phyloP scores from a whole-genome alignment of 2,329 filamentous ascomycete genomes.

The Nigrograna mackinnonii region DNA sequence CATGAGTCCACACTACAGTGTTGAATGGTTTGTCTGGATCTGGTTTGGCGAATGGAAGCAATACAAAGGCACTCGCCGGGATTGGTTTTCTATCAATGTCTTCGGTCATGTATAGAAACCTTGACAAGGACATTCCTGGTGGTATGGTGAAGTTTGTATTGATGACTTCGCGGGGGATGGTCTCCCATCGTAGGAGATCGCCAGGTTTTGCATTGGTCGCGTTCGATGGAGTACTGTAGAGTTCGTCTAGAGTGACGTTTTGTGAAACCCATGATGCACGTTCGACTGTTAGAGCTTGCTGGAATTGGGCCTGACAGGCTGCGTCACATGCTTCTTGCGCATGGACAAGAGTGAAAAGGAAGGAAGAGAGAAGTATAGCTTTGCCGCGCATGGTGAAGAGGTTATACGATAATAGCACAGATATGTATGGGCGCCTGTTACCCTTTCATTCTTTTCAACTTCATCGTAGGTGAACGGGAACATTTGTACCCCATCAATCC shows the following conservation, averaged over 20 bases:
- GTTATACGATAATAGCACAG: no score
- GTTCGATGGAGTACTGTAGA: constrained; percentile 21
- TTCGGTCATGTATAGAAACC: constrained; percentile 24
- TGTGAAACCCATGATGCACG: constrained; percentile 3
- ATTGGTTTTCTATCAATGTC: constrained; percentile 22
- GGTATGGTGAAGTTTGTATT: constrained; percentile 18
- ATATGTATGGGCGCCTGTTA: no score
- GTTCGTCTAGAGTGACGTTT: constrained; percentile 13
- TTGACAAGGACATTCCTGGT: constrained; percentile 19
- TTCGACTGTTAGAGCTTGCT: constrained; percentile 2
- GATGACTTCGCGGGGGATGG: constrained; percentile 12
- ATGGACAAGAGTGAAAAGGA: not conserved
- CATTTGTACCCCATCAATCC: no score
- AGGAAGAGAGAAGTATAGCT: not conserved
- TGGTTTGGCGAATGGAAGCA: constrained; percentile 19
- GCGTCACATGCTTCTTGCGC: constrained; percentile 5
- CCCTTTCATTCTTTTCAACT: no score
- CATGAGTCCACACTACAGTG: constrained; percentile 19
- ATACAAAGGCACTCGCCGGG: constrained; percentile 20
- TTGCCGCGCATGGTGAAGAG: no score
- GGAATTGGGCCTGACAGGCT: constrained; percentile 5
- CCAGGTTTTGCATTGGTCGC: constrained; percentile 15
- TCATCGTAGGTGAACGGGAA: no score
- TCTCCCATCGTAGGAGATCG: constrained; percentile 20
- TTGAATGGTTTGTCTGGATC: constrained; percentile 15